Conservation (phyloP, 495 filamentous ascomycete species). For the Pyrenula massariospora region DNA sequence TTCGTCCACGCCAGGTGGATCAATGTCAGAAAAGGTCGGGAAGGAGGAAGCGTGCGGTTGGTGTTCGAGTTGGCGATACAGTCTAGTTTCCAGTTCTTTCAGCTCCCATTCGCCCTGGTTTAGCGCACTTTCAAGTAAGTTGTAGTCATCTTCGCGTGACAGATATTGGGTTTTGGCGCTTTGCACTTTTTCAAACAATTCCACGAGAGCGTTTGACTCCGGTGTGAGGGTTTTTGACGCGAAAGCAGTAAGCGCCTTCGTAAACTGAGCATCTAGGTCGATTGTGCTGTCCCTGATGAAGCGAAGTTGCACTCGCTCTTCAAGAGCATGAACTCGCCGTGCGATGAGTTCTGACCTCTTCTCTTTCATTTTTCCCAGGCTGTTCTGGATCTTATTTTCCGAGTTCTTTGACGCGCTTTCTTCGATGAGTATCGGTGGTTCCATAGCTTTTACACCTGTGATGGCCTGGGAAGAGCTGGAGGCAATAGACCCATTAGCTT, state of each 20-base stretch:
- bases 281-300: constrained; percentile 10
- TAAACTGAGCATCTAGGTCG: constrained; percentile 3
- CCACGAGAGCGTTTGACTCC: not conserved
- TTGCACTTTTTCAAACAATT: constrained; percentile 10
- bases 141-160: constrained; percentile 14
- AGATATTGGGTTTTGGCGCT: constrained; percentile 8
- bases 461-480: not conserved
- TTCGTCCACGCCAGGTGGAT: not conserved
- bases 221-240: not conserved
- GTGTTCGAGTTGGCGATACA: constrained; percentile 3
- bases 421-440: not conserved
- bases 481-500: not conserved
- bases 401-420: not conserved
- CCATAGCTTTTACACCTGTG: not conserved
- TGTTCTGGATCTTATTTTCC: not conserved
- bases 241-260: constrained; percentile 8
- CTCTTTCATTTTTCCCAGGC: not conserved
- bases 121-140: constrained; percentile 15
- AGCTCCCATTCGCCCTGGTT: constrained; percentile 14
- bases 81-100: constrained; percentile 9
- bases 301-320: constrained; percentile 9
- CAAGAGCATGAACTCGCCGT: constrained; percentile 6
- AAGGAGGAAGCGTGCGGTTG: not conserved
- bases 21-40: not conserved
- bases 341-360: not conserved